A percentile compares a stretch with the other conserved stretches of the same genome.
These are phyloP conservation scores for Picea abies DNA, from an alignment of 83 land plant species.

Conservation along the genomic window DNA sequence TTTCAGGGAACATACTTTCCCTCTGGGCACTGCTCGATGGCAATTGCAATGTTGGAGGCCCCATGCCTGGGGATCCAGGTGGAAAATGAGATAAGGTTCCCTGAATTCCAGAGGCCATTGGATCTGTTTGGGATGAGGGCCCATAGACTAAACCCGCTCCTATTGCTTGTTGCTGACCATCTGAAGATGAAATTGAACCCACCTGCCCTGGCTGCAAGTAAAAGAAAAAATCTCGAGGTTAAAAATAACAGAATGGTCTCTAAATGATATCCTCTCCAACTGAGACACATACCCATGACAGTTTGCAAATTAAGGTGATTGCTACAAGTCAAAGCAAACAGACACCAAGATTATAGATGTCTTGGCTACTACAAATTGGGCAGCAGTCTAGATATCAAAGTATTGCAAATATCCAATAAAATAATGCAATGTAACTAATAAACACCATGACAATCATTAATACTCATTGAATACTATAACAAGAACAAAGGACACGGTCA, in stretches of 20 bases:
- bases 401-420: too few species aligned
- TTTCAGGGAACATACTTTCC: constrained; percentile 43
- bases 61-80: constrained; percentile 50
- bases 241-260: not conserved
- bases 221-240: not conserved
- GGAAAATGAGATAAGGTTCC: constrained; percentile 43
- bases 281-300: not conserved
- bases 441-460: not conserved
- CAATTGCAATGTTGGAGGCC: constrained; percentile 42
- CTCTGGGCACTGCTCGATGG: constrained; percentile 11
- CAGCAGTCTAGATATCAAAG: too few species aligned
- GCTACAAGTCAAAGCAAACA: not conserved
- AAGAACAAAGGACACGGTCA: too few species aligned
- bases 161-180: constrained; percentile 41
- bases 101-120: constrained; percentile 34
- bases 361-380: too few species aligned
- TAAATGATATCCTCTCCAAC: not conserved
- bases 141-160: constrained; percentile 43
- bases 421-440: not conserved
- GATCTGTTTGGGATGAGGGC: constrained; percentile 40
- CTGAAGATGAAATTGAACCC: constrained; percentile 53
- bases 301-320: not conserved
- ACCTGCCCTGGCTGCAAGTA: constrained; percentile 44
- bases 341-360: too few species aligned
- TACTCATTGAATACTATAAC: not conserved